These are phyloP conservation scores for Mycena maculata DNA, from an alignment of 768 basidiomycete genomes.

Conservation along the genomic window DNA sequence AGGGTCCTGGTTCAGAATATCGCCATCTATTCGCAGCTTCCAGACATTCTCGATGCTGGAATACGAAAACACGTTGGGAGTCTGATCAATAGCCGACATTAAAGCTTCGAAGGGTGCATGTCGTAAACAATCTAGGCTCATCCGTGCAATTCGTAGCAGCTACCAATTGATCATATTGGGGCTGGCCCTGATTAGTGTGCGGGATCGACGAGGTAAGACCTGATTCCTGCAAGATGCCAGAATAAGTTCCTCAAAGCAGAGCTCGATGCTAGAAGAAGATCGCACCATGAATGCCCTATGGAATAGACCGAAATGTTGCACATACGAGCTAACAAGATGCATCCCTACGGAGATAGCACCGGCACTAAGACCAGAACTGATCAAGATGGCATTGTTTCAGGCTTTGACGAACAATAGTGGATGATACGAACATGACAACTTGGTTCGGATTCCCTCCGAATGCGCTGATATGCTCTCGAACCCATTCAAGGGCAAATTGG, in stretches of 20 bases:
- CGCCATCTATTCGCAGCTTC: conserved; percentile 52
- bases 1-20: conserved; percentile 48
- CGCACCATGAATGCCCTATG: neutral
- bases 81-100: conserved; percentile 44
- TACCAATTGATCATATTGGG: neutral
- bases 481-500: conserved; percentile 61
- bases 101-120: conserved; percentile 43
- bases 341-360: neutral
- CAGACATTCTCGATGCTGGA: conserved; percentile 46
- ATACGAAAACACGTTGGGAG: conserved; percentile 46
- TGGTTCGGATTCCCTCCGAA: conserved; percentile 68
- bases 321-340: neutral
- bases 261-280: neutral
- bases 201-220: neutral
- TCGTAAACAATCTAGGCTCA: conserved; percentile 46
- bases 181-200: neutral
- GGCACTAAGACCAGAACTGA: neutral
- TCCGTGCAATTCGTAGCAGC: conserved; percentile 33
- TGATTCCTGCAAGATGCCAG: neutral
- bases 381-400: neutral
- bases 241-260: neutral
- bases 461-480: conserved; percentile 61
- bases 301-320: neutral
- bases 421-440: conserved; percentile 54
- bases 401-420: neutral